Evolutionary conservation across 805 yeast genomes (phyloP).

Genomic region (Ogataea henricii): DNA sequence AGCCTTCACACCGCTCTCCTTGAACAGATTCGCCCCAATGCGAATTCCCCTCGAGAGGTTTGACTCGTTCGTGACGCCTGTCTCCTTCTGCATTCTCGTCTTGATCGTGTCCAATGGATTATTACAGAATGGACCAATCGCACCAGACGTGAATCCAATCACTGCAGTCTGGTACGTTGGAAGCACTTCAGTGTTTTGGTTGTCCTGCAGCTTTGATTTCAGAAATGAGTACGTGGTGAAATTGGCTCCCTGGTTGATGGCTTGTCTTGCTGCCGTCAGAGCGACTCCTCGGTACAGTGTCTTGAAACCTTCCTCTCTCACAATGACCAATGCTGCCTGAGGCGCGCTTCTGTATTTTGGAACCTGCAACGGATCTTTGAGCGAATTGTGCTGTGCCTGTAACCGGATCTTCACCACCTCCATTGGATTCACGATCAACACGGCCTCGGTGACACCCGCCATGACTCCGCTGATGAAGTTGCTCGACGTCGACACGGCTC

Average conservation of each 20-base stretch:
- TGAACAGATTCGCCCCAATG: constrained; percentile 77
- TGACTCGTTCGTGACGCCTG: constrained; percentile 60
- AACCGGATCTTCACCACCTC: constrained; percentile 95
- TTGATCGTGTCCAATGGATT: constrained; percentile 97
- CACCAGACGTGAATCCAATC: constrained; percentile 92
- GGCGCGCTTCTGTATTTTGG: constrained; percentile 93
- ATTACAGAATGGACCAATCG: constrained; percentile 95
- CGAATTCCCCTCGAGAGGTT: constrained; percentile 77
- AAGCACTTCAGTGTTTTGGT: constrained; percentile 57
- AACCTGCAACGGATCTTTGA: constrained; percentile 72
- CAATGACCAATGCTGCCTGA: constrained; percentile 82
- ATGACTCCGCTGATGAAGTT: constrained; percentile 93
- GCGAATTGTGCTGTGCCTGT: constrained; percentile 93
- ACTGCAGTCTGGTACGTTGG: constrained; percentile 94
- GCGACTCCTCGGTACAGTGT: constrained; percentile 94
- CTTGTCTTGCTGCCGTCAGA: constrained; percentile 96
- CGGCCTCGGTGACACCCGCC: constrained; percentile 97
- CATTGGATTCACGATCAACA: constrained; percentile 92
- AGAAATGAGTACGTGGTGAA: constrained; percentile 91
- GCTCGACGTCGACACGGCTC: constrained; percentile 66
- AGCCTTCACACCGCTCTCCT: constrained; percentile 87
- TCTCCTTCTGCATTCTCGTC: constrained; percentile 92
- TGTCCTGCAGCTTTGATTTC: constrained; percentile 66
- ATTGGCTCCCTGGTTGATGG: constrained; percentile 97
- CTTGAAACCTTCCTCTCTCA: constrained; percentile 86